Conservation (phyloP, 345 rosid species). For the Trapa incisa region DNA sequence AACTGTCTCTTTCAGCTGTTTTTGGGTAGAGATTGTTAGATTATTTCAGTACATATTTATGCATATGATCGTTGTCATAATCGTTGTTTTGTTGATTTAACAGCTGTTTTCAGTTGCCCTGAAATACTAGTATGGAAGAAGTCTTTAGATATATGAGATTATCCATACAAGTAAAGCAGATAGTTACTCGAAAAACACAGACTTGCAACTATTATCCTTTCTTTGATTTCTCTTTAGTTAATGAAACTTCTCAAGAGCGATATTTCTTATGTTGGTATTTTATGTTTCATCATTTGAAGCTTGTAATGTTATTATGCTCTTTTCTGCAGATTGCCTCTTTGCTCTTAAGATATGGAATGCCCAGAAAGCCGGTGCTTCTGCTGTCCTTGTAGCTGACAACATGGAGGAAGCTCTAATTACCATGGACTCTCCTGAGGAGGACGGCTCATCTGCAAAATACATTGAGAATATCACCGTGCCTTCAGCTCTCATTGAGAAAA, state of each 20-base stretch:
- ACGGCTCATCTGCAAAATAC: conserved; percentile 46
- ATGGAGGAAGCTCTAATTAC: conserved; percentile 75
- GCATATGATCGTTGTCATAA: background rate
- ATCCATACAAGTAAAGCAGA: background rate
- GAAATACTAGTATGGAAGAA: background rate
- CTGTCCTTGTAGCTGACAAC: conserved; percentile 91
- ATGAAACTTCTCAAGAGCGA: background rate
- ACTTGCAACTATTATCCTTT: background rate
- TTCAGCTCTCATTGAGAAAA: conserved; percentile 79
- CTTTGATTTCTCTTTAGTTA: background rate
- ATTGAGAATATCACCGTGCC: conserved; percentile 90
- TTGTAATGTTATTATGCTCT: background rate
- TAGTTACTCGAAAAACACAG: background rate
- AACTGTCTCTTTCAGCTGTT: background rate
- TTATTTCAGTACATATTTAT: background rate
- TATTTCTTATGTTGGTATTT: background rate
- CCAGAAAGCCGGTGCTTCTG: conserved; percentile 92
- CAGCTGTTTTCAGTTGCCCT: background rate
- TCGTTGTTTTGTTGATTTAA: too few species aligned
- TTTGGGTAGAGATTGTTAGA: background rate
- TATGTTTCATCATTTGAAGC: background rate
- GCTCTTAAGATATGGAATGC: conserved; percentile 96
- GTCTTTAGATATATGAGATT: background rate
- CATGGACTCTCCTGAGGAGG: conserved; percentile 88
- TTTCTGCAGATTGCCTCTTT: conserved; percentile 74